Evolutionary conservation across 768 basidiomycete species (phyloP), one percentile per base, ranked within the genome.

Genomic region (Rhodotorula babjevae): DNA sequence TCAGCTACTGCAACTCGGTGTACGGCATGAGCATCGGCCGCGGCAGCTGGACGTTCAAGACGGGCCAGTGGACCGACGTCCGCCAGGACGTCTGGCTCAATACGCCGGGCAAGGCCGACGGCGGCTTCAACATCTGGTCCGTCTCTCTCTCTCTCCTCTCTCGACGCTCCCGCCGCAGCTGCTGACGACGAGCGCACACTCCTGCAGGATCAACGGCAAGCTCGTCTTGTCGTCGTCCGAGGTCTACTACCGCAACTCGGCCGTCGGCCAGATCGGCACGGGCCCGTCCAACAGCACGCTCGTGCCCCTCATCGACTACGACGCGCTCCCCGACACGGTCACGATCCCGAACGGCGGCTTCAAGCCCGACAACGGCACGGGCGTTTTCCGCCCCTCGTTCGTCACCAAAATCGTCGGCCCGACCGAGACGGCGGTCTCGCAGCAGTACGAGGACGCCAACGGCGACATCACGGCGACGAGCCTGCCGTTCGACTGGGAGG

Each of bases 11-110:
- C 78, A 75, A 78, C 68, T 63, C 73, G 23, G 71, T 72, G 21
- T 77, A 77, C 63, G 79, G 78, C 52, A 72, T 72, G 67, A 87
- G 86, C 60, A 83, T 91, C 78, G 89, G 87, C 16, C 87, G 89
- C 67, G 89, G 89, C 12, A 73, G 87, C 3, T 91, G 87, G 85
- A 79, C 74, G 12, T 91, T 89, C 81, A 79, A 84, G 53, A 82
- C 86, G 9, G 90, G 89, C 56, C 79, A 79, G 68, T 90, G 90
- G 87, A 88, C 85, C 31, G 86, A 85, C n/a, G 84, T 92, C 73
- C 82, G 84, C 42, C 84, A 90, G 81, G 86, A 90, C 72, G 85
- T 92, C 63, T 84, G 84, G 80, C 85, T 92, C 77, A 93, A 93
- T 80, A 87, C 88, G 69, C 84, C 84, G 52, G 88, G 88, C 23